Base-by-base conservation (phyloP, 768 basidiomycete genomes). In the Russula sp. region DNA sequence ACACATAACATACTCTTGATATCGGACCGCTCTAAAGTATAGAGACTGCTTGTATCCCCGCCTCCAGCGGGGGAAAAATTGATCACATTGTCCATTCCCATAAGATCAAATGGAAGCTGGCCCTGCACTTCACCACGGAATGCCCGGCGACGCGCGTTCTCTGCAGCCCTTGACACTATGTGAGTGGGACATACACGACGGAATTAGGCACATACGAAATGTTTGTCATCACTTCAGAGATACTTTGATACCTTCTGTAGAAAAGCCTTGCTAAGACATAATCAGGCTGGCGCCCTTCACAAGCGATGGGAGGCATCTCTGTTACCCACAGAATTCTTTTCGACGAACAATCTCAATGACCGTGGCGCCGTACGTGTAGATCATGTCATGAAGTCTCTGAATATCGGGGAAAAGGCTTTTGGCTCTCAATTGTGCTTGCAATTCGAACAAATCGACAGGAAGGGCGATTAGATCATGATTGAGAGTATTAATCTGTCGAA, bases 291-390 rank as follows among this genome's bases (percentile, higher is more conserved):
- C 16, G 8, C 47, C 47, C 22, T 48, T 6, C 10, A 31, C 5
- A 37, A n/a, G 2, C 4, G n/a, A 45, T 9, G 32, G 34, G 55
- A 4, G 32, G 4, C 5, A 27, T 18, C 13, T n/a, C 34, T 10
- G 50, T 34, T 57, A 73, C 85, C 72, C 66, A 88, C 91, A 79
- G 73, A 95, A 96, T 71, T 96, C 91, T 68, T 91, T 91, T 57
- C 95, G 79, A 61, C 94, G 80, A 2, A 95, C 89, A 35, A 97
- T 85, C 73, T 98, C 95, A 18, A 94, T 80, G 6, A 97, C 81
- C 0, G 94, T 93, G 2, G 91, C 89, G 0, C 91, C 89, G 72
- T 98, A 98, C 0, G 91, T 91, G 70, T 94, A 94, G 1, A 95
- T 73, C 85, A 98, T 90, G 58, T 82, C 85, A 71, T 96, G 94